Conservation (phyloP, 2,329 filamentous ascomycete species). For the Sclerotinia minor region DNA sequence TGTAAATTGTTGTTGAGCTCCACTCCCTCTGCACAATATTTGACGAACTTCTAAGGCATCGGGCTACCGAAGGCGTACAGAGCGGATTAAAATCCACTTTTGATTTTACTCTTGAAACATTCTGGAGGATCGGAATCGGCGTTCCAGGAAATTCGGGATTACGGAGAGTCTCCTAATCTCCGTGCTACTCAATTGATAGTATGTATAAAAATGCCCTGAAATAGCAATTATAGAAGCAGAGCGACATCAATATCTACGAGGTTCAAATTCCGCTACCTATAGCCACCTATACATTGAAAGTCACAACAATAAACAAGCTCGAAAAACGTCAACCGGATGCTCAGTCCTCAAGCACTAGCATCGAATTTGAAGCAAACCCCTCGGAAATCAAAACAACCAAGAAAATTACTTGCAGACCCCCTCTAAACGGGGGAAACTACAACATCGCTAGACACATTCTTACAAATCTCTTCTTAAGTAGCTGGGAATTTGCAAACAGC, state of each 20-base stretch:
- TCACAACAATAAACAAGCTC: not conserved
- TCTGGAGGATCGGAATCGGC: too few species aligned
- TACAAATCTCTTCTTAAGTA: not conserved
- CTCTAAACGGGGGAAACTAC: not conserved
- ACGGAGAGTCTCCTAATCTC: too few species aligned
- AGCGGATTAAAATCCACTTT: too few species aligned
- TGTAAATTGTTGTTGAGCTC: too few species aligned
- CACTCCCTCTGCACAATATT: too few species aligned
- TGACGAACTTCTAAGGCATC: too few species aligned
- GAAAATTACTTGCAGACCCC: not conserved
- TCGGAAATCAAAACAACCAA: too few species aligned
- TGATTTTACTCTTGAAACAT: too few species aligned
- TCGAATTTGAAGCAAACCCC: not conserved
- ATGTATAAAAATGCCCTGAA: not conserved
- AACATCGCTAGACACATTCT: not conserved
- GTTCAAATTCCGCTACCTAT: too few species aligned
- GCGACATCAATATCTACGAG: not conserved
- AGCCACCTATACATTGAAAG: not conserved
- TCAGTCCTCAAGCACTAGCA: not conserved
- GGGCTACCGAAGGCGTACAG: too few species aligned
- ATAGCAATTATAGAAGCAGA: not conserved
- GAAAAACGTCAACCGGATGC: not conserved
- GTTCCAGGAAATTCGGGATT: too few species aligned
- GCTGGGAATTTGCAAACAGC: not conserved
- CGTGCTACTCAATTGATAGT: too few species aligned